Evolutionary conservation across 768 basidiomycete genomes (phyloP), one percentile per base, ranked within the genome.

Genomic region (Termitomyces sp.): DNA sequence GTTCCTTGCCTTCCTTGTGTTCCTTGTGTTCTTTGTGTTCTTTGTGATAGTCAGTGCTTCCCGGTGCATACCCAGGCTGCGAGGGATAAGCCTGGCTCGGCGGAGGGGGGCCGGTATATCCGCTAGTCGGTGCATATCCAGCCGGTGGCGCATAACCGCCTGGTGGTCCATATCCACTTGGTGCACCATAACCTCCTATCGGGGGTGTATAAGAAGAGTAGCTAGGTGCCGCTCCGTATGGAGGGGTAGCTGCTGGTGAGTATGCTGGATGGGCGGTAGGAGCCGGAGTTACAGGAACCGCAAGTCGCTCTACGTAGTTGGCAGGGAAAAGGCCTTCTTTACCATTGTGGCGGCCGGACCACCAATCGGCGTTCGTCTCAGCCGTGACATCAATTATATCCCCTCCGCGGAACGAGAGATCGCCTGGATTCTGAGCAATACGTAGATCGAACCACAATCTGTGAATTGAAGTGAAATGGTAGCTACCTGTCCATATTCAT

Each of bases 321-420:
- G 86, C 77, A 0, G 91, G 92, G 70, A 94, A 91, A 32, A 92
- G 74, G 16, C 85, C 91, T 58, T 83, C 76, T 53, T 69, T 76
- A 25, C 84, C 84, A 38, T 81, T 79, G 53, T 72, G 63, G 57
- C 70, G 78, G n/a, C 92, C 92, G 9, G 79, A 81, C 92, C 92
- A 95, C 93, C 93, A 95, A 66, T 94, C 91, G 5, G 71, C 66
- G 56, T 92, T 90, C 47, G 81, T 88, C 64, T 92, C 85, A 25
- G 81, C 79, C 27, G 86, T 63, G 27, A 95, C 75, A 53, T 91
- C 86, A 61, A 95, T 81, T 27, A 81, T 74, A 64, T 94, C 90
- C 3, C 89, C 92, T 2, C 77, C 70, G 20, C 70, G 69, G 76
- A 95, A 94, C 0, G 82, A 78, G 18, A 94, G 76, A 66, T 94